Percentiles rank a stretch among this genome's conserved stretches.
phyloP scores from a whole-genome alignment of 148 eudicot genomes.

The Camellia lanceoleosa region DNA sequence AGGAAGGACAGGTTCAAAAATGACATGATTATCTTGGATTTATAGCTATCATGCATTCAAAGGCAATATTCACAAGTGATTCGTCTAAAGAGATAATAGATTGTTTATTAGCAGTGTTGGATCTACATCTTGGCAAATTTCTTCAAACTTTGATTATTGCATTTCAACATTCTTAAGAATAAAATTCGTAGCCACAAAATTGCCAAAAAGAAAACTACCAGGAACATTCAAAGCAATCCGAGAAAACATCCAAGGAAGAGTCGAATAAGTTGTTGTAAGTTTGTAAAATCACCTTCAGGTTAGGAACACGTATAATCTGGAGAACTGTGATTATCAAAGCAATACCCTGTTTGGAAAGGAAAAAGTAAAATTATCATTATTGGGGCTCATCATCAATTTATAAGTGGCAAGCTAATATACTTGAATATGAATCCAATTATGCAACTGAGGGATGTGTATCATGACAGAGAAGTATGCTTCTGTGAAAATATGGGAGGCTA shows the following conservation, averaged over 20 bases:
- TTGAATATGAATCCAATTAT: not conserved
- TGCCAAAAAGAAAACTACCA: not conserved
- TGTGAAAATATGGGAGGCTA: not conserved
- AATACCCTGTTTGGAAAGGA: conserved; percentile 67
- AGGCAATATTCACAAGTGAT: not conserved
- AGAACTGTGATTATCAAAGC: conserved; percentile 94
- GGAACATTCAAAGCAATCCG: not conserved
- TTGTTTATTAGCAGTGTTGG: not conserved
- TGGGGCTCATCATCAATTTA: not conserved
- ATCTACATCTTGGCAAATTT: not conserved
- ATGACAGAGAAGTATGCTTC: not conserved
- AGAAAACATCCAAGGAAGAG: not conserved
- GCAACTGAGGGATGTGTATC: not conserved
- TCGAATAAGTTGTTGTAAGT: not conserved
- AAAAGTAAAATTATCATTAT: conserved; percentile 10
- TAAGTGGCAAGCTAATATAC: not conserved
- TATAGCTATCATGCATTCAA: not conserved
- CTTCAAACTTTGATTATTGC: not conserved
- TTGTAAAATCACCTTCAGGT: conserved; percentile 69
- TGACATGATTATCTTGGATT: not conserved
- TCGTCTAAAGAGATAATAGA: not conserved
- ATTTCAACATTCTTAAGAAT: not conserved
- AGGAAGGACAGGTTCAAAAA: not conserved
- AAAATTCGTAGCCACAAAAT: not conserved
- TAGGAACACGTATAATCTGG: conserved; percentile 94